Evolutionary conservation across 306 rosid species (phyloP).

Genomic region (Astragalus glycyphyllos): DNA sequence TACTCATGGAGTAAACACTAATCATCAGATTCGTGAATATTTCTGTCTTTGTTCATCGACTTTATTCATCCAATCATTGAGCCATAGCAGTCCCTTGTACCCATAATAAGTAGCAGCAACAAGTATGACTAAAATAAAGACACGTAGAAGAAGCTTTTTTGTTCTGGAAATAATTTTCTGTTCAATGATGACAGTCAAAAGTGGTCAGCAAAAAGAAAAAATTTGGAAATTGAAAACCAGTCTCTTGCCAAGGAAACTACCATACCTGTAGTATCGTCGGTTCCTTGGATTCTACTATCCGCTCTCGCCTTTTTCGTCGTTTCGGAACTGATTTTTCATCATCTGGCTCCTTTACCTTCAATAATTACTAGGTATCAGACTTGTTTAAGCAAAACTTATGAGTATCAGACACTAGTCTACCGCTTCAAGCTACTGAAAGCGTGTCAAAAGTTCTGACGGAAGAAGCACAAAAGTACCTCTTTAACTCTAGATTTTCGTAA

Average conservation of each 20-base stretch:
- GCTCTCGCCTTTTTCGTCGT: slow-evolving; percentile 67
- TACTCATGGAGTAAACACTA: background rate
- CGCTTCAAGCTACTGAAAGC: no score
- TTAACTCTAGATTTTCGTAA: slow-evolving; percentile 69
- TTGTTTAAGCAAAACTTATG: background rate
- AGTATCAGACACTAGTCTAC: background rate
- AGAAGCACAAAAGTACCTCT: slow-evolving; percentile 62
- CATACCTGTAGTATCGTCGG: slow-evolving; percentile 72
- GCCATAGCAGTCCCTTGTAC: slow-evolving; percentile 72
- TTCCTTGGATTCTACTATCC: slow-evolving; percentile 57
- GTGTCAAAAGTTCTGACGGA: slow-evolving; percentile 5
- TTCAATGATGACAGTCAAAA: slow-evolving; percentile 30
- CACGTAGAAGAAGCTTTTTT: slow-evolving; percentile 62
- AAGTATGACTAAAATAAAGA: slow-evolving; percentile 51
- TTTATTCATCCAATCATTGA: slow-evolving; percentile 91
- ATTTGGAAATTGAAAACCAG: background rate
- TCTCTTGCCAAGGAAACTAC: slow-evolving; percentile 11
- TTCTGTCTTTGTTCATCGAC: slow-evolving; percentile 68
- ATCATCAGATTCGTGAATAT: slow-evolving; percentile 52
- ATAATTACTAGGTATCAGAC: slow-evolving; percentile 10
- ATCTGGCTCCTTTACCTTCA: slow-evolving; percentile 72
- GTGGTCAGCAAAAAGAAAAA: slow-evolving; percentile 34
- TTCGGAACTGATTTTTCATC: slow-evolving; percentile 59
- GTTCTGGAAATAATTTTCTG: slow-evolving; percentile 62
- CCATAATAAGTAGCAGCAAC: slow-evolving; percentile 58